Conservation (phyloP, 768 basidiomycete genomes). For the Amanita phalloides region DNA sequence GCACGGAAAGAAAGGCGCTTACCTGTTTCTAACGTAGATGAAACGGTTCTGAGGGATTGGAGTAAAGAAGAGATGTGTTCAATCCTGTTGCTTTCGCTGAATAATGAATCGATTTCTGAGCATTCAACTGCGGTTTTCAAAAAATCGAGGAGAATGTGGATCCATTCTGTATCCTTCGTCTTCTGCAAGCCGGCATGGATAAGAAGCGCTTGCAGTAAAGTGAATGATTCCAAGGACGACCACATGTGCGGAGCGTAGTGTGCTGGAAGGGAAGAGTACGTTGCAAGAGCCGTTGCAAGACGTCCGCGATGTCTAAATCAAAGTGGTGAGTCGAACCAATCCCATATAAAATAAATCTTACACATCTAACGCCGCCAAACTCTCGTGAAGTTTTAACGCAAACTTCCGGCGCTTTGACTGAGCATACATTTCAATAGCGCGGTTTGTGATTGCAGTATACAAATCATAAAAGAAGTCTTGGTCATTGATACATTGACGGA, state of each 20-base stretch:
- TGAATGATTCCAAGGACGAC: conserved; percentile 70
- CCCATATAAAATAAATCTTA: conserved; percentile 29
- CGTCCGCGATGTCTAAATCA: conserved; percentile 54
- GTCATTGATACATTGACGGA: conserved; percentile 46
- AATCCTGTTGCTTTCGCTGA: conserved; percentile 38
- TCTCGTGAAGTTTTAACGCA: conserved; percentile 77
- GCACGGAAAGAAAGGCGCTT: conserved; percentile 6
- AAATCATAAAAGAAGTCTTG: conserved; percentile 62
- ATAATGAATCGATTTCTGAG: conserved; percentile 38
- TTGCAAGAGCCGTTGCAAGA: conserved; percentile 48
- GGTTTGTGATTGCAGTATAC: conserved; percentile 67
- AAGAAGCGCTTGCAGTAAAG: conserved; percentile 66
- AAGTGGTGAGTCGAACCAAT: not conserved
- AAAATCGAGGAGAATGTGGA: conserved; percentile 67
- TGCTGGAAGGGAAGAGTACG: conserved; percentile 73
- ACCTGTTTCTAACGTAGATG: conserved; percentile 48
- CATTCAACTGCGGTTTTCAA: conserved; percentile 58
- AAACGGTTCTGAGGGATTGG: conserved; percentile 34
- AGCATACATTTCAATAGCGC: conserved; percentile 76
- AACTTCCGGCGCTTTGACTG: conserved; percentile 78
- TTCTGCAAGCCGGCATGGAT: conserved; percentile 49
- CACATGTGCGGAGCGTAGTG: conserved; percentile 79
- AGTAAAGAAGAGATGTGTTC: conserved; percentile 45
- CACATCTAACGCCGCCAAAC: conserved; percentile 83
- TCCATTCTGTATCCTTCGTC: conserved; percentile 67